Evolutionary conservation across 345 rosid species (phyloP), one percentile per base, ranked within the genome.

Genomic region (Syzygium aqueum): DNA sequence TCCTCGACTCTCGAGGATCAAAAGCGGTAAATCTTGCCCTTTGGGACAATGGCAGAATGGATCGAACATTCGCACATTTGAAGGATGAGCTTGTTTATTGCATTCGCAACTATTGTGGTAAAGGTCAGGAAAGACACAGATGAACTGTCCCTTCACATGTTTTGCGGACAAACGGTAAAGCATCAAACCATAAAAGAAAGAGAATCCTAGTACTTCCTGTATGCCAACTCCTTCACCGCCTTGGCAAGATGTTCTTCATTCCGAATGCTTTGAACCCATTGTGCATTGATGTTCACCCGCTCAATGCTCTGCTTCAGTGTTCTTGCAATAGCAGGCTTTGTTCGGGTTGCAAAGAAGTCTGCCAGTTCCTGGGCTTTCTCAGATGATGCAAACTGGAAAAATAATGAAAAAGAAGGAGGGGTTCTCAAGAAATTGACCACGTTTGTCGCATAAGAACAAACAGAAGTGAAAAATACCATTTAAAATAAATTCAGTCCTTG

Each of bases 271-370:
- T 93, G 91, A 53, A 93, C 94, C 99, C 98, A 96, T 40, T 89
- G 94, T 19, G 98, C 95, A 59, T 95, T 97, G 53, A 96, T 95
- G 89, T 87, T 86, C 28, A 95, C 95, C 80, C 92, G 89, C 84
- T 97, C 97, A 51, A 95, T 87, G 93, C 98, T 95, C 91, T 97
- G 98, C 94, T 94, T 97, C 92, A 97, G 89, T 67, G 98, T 97
- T 90, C 99, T 94, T 11, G 94, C 93, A 85, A 96, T 93, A 3
- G 95, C 87, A 52, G 97, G 93, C 90, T 87, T 93, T 0, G 90
- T 33, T 7, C 96, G 92, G 84, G 88, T 92, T 51, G 93, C 92
- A 89, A 95, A 96, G 94, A 30, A 89, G 53, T 56, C 61, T 5
- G 5, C 65, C 30, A 59, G 14, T 59, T 59, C 30, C 7, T 3